Evolutionary conservation across 2,329 filamentous ascomycete species (phyloP).

Genomic region (Chaetomium globosum): DNA sequence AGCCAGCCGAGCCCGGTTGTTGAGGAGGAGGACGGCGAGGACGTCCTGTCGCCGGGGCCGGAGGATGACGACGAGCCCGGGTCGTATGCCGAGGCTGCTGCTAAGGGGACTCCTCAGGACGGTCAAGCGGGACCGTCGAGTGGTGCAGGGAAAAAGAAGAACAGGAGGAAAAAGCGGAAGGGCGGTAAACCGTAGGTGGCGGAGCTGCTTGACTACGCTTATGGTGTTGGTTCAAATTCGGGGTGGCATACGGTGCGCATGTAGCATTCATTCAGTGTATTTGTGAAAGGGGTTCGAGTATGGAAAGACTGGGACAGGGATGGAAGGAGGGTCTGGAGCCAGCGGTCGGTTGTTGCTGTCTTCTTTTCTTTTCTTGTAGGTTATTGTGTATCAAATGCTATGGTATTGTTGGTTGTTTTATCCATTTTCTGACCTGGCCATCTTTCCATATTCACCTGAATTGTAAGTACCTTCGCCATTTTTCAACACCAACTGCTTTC

Average conservation of each 20-base stretch:
- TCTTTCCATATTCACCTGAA: background rate
- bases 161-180: constrained; percentile 37
- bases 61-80: constrained; percentile 18
- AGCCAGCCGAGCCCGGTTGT: background rate
- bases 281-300: background rate
- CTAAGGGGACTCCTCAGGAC: constrained; percentile 6
- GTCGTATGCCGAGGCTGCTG: constrained; percentile 16
- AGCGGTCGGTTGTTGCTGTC: constrained; percentile 2
- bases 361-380: background rate
- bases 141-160: constrained; percentile 35
- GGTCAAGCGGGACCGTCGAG: constrained; percentile 4
- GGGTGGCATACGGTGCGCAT: background rate
- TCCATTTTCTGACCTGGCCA: background rate
- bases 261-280: constrained; percentile 4
- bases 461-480: background rate
- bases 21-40: constrained; percentile 28
- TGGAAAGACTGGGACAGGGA: background rate
- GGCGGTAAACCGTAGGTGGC: constrained; percentile 36
- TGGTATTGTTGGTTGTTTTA: background rate
- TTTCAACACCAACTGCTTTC: background rate
- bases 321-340: background rate
- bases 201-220: constrained; percentile 23
- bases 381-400: background rate
- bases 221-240: background rate
- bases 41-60: constrained; percentile 20